Evolutionary conservation across 2,329 filamentous ascomycete genomes (phyloP).

Genomic region (Ophioceras dolichostomum): DNA sequence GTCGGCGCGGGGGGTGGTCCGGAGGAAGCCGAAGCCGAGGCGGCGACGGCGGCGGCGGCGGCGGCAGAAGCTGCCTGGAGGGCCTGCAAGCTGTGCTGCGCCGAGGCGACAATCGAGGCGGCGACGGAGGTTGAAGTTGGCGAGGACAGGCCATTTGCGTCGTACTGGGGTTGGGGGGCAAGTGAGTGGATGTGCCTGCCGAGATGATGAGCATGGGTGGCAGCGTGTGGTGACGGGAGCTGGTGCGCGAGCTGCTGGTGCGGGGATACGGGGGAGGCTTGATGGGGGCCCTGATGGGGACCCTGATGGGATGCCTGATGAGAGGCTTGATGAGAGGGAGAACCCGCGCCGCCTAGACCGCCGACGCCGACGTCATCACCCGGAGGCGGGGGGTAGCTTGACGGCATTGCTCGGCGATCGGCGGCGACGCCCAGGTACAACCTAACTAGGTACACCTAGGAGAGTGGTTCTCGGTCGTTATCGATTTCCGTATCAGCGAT

Average conservation of each 20-base stretch:
- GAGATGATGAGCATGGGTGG: no score
- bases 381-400: slow-evolving; percentile 1
- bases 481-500: no score
- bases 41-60: not conserved
- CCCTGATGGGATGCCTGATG: no score
- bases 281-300: no score
- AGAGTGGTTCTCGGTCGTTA: no score
- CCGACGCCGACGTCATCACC: not conserved
- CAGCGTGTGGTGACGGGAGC: not conserved
- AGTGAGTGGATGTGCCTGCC: no score
- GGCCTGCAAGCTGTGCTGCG: not conserved
- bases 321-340: no score
- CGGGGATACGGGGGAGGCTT: not conserved
- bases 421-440: not conserved
- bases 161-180: not conserved
- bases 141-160: not conserved
- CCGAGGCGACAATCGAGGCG: slow-evolving; percentile 1
- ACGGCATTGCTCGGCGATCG: slow-evolving; percentile 1
- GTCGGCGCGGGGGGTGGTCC: not conserved
- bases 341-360: no score
- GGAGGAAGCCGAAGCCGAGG: not conserved
- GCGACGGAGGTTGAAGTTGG: not conserved
- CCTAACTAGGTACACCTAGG: no score
- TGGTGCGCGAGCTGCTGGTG: not conserved
- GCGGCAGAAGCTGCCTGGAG: not conserved